Conservation (phyloP, 768 basidiomycete species). For the Lentinula sp. region DNA sequence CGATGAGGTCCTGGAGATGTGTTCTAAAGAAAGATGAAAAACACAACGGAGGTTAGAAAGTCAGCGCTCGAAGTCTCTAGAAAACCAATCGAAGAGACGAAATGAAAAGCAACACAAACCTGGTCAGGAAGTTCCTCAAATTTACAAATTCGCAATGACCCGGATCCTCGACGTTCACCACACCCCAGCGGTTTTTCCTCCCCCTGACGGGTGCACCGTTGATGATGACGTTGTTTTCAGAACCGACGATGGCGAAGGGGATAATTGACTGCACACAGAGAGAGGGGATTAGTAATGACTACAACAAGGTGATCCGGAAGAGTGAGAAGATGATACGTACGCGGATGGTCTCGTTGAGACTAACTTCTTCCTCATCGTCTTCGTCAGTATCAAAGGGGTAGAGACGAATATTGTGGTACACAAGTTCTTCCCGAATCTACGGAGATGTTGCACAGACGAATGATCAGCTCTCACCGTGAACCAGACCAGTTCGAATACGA, state of each 20-base stretch:
- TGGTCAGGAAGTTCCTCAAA: slow-evolving; percentile 93
- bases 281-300: not conserved
- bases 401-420: slow-evolving; percentile 86
- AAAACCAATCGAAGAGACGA: not conserved
- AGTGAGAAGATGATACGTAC: slow-evolving; percentile 39
- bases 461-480: not conserved
- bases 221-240: slow-evolving; percentile 90
- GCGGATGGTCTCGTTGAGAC: slow-evolving; percentile 85
- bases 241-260: slow-evolving; percentile 97
- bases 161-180: slow-evolving; percentile 96
- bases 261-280: slow-evolving; percentile 65
- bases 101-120: slow-evolving; percentile 35
- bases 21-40: slow-evolving; percentile 51
- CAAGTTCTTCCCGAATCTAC: slow-evolving; percentile 89
- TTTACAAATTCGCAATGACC: slow-evolving; percentile 98
- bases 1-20: slow-evolving; percentile 96
- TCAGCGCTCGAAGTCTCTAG: not conserved
- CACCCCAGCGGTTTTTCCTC: slow-evolving; percentile 97
- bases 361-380: slow-evolving; percentile 86
- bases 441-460: not conserved
- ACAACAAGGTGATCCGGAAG: not conserved
- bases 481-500: not conserved
- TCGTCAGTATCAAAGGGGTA: slow-evolving; percentile 99
- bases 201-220: slow-evolving; percentile 94
- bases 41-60: not conserved